These are phyloP conservation scores for Paramecium octaurelia DNA, from an alignment of 73 alveolate genomes.

Conservation along the genomic window DNA sequence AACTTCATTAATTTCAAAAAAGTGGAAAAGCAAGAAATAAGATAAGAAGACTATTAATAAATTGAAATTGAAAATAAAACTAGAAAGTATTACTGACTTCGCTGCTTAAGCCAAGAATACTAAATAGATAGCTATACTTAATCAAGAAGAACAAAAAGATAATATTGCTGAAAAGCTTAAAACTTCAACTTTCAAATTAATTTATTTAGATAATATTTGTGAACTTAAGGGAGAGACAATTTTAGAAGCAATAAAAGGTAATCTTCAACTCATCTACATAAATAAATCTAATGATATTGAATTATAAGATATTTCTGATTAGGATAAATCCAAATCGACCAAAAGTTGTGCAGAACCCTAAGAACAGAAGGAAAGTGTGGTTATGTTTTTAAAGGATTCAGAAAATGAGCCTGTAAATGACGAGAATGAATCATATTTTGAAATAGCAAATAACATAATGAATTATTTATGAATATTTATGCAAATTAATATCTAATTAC, in stretches of 20 bases:
- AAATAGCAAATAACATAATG: not conserved
- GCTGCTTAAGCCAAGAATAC: not conserved
- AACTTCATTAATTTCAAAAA: not conserved
- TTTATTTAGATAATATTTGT: not conserved
- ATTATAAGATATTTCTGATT: not conserved
- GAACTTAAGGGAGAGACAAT: not conserved
- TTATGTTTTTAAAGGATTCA: not conserved
- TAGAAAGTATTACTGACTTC: not conserved
- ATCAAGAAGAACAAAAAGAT: not conserved
- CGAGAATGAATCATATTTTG: not conserved
- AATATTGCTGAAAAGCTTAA: not conserved
- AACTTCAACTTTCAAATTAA: not conserved
- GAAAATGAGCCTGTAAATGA: not conserved
- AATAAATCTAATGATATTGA: not conserved
- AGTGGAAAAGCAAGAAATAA: not conserved
- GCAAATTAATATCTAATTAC: not conserved
- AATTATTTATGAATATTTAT: not conserved
- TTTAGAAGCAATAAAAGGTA: not conserved
- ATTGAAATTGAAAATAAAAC: not conserved
- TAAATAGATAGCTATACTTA: not conserved
- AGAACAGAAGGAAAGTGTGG: not conserved
- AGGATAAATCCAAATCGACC: not conserved
- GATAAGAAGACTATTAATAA: not conserved
- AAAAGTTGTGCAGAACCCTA: not conserved
- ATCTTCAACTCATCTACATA: not conserved